Evolutionary conservation across 2,329 filamentous ascomycete genomes (phyloP).

Genomic region (Fusarium sp.): DNA sequence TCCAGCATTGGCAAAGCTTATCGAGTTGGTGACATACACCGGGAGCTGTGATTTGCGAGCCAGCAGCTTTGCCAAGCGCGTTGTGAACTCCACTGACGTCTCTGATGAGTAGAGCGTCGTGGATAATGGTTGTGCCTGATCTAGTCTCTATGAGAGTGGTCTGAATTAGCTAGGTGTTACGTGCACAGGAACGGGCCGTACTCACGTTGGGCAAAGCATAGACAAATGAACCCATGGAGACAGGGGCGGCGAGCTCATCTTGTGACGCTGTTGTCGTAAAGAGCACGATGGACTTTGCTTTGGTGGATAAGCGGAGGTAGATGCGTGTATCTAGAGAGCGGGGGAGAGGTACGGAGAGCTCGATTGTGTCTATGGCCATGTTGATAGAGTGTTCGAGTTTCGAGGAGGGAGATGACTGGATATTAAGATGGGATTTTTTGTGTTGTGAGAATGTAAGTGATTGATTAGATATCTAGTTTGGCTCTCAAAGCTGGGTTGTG

Average conservation of each 20-base stretch:
- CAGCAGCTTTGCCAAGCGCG: slow-evolving; percentile 84
- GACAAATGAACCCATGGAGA: slow-evolving; percentile 87
- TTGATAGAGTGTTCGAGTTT: slow-evolving; percentile 1
- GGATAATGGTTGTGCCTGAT: slow-evolving; percentile 74
- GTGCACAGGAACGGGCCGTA: slow-evolving; percentile 24
- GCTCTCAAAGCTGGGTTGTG: neutral
- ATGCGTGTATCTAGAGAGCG: slow-evolving; percentile 71
- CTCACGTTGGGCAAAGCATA: slow-evolving; percentile 92
- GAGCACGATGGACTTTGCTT: slow-evolving; percentile 69
- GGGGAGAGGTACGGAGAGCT: slow-evolving; percentile 73
- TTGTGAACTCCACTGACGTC: slow-evolving; percentile 86
- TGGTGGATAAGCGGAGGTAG: slow-evolving; percentile 70
- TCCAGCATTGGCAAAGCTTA: slow-evolving; percentile 79
- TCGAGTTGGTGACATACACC: slow-evolving; percentile 91
- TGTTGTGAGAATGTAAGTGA: neutral
- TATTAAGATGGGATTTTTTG: neutral
- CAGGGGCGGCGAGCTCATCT: slow-evolving; percentile 63
- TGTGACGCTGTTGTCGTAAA: slow-evolving; percentile 71
- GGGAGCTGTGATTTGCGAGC: slow-evolving; percentile 79
- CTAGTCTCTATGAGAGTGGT: slow-evolving; percentile 59
- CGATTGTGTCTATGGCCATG: slow-evolving; percentile 48
- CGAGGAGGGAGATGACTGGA: too few relatives aligned
- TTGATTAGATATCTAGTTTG: neutral
- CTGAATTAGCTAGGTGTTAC: slow-evolving; percentile 31
- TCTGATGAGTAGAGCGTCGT: slow-evolving; percentile 84